A percentile compares a stretch with the other conserved stretches of the same genome.
phyloP scores from a whole-genome alignment of 192 early-diverging fungal species.

The Linnemannia zychae region DNA sequence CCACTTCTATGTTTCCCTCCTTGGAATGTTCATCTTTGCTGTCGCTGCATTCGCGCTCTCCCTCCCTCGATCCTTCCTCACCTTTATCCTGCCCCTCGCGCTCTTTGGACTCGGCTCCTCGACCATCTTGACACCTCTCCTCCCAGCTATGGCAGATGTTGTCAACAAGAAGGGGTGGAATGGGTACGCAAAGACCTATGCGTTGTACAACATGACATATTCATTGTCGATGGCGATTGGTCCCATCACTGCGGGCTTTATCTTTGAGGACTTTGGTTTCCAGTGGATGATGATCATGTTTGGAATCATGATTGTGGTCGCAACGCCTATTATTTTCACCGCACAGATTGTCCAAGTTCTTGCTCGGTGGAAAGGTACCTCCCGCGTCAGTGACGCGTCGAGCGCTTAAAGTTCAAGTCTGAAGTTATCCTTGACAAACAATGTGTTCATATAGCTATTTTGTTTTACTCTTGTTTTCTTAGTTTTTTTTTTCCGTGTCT shows the following conservation, averaged over 20 bases:
- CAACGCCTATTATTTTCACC: conserved; percentile 42
- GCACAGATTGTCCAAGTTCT: conserved; percentile 18
- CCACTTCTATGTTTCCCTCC: conserved; percentile 57
- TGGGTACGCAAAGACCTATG: conserved; percentile 73
- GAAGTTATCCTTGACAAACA: too few species aligned
- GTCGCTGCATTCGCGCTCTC: conserved; percentile 60
- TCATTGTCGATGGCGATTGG: conserved; percentile 82
- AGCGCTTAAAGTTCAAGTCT: conserved; percentile 25
- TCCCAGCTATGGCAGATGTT: conserved; percentile 78
- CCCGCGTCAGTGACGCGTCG: background rate
- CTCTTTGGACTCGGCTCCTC: conserved; percentile 69
- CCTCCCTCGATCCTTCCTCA: conserved; percentile 46
- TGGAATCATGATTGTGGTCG: conserved; percentile 25
- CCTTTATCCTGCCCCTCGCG: conserved; percentile 61
- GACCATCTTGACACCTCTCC: conserved; percentile 70
- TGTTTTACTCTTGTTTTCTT: background rate
- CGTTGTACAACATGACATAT: conserved; percentile 83
- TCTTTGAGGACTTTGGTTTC: conserved; percentile 70
- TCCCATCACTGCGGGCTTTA: conserved; percentile 73
- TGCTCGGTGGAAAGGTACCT: conserved; percentile 5
- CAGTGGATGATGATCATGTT: conserved; percentile 63
- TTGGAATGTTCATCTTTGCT: conserved; percentile 66
- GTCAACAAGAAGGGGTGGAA: conserved; percentile 74
- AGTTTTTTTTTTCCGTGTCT: background rate
- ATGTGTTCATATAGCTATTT: too few species aligned